Evolutionary conservation across 2,329 filamentous ascomycete species (phyloP), one percentile per base, ranked within the genome.

Genomic region (Claviceps pazoutovae): DNA sequence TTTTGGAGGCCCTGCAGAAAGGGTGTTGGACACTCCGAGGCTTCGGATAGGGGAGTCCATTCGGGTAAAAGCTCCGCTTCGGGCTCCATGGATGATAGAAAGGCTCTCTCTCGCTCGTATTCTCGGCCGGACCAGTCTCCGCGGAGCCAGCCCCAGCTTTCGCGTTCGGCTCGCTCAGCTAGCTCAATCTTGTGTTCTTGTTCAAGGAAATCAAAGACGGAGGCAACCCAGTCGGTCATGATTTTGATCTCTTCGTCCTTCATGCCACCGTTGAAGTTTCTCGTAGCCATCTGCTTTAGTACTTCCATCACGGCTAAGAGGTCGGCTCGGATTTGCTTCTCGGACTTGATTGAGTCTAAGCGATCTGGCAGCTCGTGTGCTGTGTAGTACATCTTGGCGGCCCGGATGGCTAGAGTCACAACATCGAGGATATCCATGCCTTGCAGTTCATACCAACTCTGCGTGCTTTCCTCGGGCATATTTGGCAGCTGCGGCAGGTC

Each of bases 341-440:
- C 93, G 0, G 88, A 82, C 66, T 88, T 90, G 68, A 97, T 94
- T 30, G 84, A 73, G 61, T 93, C 88, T 17, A 97, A 74, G 39
- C 87, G 83, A 59, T 93, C 84, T 1, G 90, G 88, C 50, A 90
- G 78, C 61, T 94, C 86, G 64, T 97, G 93, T 4, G 88, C 80
- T 0, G 90, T 96, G 68, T 98, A 97, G 70, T 97, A 98, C 61
- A 94, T 84, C 69, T 94, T 95, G 49, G 93, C 93, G 1, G 91
- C 89, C 50, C 89, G 82, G 58, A 98, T 97, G n/a, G 91, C 91
- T 50, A 97, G 75, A 1, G 93, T 98, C 63, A 93, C 85, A 50
- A 95, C 83, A 64, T 97, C 91, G 52, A 97, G 78, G 39, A 98
- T 81, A 61, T 94, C 87, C 73, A 97, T 82, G 17, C 91, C 93